Percentiles rank a stretch among this genome's conserved stretches.
Evolutionary conservation across 495 filamentous ascomycete genomes (phyloP).

Genomic region (Podospora australis): DNA sequence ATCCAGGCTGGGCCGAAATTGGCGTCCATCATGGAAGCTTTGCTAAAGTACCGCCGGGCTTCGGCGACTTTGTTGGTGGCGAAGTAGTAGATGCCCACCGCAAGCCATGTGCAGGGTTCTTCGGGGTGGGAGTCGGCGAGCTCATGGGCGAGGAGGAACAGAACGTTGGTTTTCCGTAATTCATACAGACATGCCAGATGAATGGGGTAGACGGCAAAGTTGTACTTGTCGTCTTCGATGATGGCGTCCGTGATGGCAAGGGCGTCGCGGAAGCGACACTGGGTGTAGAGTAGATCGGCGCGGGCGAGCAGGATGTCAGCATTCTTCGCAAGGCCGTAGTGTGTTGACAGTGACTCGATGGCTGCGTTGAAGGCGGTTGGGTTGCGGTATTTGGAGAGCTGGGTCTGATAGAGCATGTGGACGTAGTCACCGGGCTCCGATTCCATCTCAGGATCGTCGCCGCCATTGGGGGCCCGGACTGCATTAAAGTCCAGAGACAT

Average conservation of each 20-base stretch:
- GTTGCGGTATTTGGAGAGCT: conserved; percentile 92
- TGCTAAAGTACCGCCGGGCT: conserved; percentile 90
- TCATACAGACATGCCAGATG: conserved; percentile 92
- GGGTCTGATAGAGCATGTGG: conserved; percentile 94
- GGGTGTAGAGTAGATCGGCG: conserved; percentile 87
- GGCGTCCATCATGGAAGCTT: conserved; percentile 93
- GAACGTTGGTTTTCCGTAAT: conserved; percentile 72
- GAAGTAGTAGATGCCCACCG: conserved; percentile 93
- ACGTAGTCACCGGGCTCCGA: conserved; percentile 88
- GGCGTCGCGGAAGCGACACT: conserved; percentile 86
- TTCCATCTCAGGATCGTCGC: conserved; percentile 48
- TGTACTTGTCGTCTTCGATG: conserved; percentile 74
- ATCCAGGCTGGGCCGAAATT: conserved; percentile 99
- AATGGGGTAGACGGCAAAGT: conserved; percentile 80
- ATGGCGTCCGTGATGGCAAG: conserved; percentile 77
- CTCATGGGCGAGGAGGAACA: conserved; percentile 92
- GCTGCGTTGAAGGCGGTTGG: conserved; percentile 77
- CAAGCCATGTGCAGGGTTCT: conserved; percentile 84
- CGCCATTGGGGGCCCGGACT: conserved; percentile 44
- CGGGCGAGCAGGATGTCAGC: conserved; percentile 88
- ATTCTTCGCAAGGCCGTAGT: conserved; percentile 84
- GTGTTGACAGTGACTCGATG: conserved; percentile 81
- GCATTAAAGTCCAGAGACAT: conserved; percentile 87
- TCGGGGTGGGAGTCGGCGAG: conserved; percentile 88
- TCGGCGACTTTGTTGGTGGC: conserved; percentile 84